These are phyloP conservation scores for Chlamydomonas incerta DNA, from an alignment of 139 green algal genomes.

Conservation along the genomic window DNA sequence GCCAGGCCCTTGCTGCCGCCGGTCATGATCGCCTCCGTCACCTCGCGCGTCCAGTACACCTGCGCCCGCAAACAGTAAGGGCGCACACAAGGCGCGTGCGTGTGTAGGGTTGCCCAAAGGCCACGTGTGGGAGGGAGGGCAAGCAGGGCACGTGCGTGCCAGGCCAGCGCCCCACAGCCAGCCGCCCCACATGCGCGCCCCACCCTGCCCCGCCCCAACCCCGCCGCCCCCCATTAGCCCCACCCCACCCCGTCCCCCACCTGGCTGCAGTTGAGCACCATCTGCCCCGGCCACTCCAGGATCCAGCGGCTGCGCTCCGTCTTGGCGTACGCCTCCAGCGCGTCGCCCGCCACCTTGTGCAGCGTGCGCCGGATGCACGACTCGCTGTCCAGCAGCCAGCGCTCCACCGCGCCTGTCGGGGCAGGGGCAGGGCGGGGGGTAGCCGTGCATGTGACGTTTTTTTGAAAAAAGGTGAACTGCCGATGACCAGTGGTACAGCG, in stretches of 20 bases:
- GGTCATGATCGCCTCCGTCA: constrained; percentile 74
- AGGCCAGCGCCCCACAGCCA: too few species aligned
- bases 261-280: constrained; percentile 83
- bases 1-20: constrained; percentile 72
- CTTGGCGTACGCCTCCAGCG: constrained; percentile 65
- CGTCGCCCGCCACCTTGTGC: constrained; percentile 70
- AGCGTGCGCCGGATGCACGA: constrained; percentile 74
- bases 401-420: constrained; percentile 61
- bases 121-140: too few species aligned
- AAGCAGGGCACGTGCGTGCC: too few species aligned
- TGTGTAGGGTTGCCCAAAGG: too few species aligned
- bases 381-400: constrained; percentile 74
- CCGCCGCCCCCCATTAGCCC: too few species aligned
- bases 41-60: constrained; percentile 84
- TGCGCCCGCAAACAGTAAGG: too few species aligned
- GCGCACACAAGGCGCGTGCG: too few species aligned
- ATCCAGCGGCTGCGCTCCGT: constrained; percentile 74
- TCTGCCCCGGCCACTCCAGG: constrained; percentile 79
- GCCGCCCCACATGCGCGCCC: too few species aligned
- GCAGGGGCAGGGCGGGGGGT: background rate
- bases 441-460: too few species aligned
- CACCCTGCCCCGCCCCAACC: too few species aligned
- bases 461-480: too few species aligned
- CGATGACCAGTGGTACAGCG: too few species aligned
- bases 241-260: constrained; percentile 30